phyloP scores from a whole-genome alignment of 441 rosid species.

The Biscutella laevigata region DNA sequence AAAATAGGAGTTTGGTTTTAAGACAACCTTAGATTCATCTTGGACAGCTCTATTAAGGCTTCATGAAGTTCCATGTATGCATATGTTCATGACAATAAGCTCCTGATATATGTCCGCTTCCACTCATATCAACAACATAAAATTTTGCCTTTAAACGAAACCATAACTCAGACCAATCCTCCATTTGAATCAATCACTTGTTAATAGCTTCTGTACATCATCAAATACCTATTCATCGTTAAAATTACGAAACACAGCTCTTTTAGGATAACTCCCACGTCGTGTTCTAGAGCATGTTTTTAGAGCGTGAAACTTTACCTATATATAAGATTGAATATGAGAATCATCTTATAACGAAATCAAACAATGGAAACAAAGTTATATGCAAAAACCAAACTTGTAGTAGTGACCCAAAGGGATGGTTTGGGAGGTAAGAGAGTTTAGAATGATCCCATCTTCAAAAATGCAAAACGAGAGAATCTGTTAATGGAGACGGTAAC shows the following conservation, averaged over 20 bases:
- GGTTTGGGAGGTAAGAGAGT: slow-evolving; percentile 7
- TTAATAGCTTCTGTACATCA: slow-evolving; percentile 10
- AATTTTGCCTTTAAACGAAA: slow-evolving; percentile 7
- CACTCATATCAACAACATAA: slow-evolving; percentile 4
- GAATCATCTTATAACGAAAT: neutral
- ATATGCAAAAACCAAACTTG: neutral
- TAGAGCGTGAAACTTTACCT: neutral
- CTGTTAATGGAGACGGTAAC: neutral
- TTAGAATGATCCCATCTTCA: neutral
- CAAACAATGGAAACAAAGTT: neutral
- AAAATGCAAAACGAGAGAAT: neutral
- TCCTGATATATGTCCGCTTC: slow-evolving; percentile 2
- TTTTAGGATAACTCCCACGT: neutral
- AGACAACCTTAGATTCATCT: neutral
- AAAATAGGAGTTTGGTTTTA: too few species aligned
- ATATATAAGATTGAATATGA: neutral
- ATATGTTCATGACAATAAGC: neutral
- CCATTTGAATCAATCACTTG: neutral
- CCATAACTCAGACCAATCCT: neutral
- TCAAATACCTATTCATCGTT: neutral
- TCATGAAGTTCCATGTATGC: too few species aligned
- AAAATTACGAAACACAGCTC: slow-evolving; percentile 13
- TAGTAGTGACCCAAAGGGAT: neutral
- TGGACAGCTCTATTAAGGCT: too few species aligned
- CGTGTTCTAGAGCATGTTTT: neutral